Conservation (phyloP, 805 yeast genomes). For the Priceomyces castillae region DNA sequence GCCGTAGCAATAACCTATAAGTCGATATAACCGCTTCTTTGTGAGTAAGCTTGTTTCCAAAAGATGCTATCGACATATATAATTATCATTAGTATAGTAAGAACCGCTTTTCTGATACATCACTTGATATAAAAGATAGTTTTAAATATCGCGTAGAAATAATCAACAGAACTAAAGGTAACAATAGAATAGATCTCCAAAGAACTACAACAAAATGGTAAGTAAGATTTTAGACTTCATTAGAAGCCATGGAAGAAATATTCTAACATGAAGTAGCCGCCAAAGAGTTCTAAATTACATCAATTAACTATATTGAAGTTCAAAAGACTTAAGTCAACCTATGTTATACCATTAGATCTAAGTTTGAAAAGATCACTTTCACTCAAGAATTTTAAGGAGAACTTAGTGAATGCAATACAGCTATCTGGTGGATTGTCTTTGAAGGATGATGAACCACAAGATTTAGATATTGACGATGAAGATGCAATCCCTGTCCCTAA, state of each 20-base stretch:
- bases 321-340: constrained; percentile 32
- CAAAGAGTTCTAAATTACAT: constrained; percentile 14
- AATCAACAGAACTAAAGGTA: not conserved
- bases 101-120: too few species aligned
- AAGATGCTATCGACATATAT: constrained; percentile 3
- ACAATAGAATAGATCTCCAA: not conserved
- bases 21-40: constrained; percentile 7
- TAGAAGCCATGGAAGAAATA: not conserved
- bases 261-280: constrained; percentile 19
- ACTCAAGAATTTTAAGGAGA: constrained; percentile 16
- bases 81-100: not conserved
- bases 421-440: constrained; percentile 47
- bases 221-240: not conserved
- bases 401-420: constrained; percentile 39
- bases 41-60: constrained; percentile 5
- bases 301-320: constrained; percentile 32
- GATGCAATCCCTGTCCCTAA: constrained; percentile 37
- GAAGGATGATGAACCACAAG: constrained; percentile 21
- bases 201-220: constrained; percentile 1
- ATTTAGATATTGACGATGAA: constrained; percentile 16
- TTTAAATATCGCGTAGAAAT: not conserved
- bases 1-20: constrained; percentile 9
- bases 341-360: constrained; percentile 26
- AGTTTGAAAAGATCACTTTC: constrained; percentile 15
- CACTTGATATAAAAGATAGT: not conserved